These are phyloP conservation scores for Phyllosticta citrichinensis DNA, from an alignment of 2,329 filamentous ascomycete species.

Conservation along the genomic window DNA sequence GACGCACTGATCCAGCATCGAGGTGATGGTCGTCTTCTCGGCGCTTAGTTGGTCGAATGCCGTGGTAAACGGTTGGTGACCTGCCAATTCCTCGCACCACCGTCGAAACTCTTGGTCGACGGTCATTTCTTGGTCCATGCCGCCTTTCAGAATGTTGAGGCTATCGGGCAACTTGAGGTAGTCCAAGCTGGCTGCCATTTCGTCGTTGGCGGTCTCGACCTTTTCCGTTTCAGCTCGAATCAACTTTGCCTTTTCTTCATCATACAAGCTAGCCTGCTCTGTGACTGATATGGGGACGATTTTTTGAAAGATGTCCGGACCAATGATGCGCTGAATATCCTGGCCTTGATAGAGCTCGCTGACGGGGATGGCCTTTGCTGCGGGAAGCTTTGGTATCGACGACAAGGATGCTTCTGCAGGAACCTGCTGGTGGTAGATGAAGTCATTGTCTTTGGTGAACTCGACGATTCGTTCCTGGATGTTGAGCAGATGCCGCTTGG, in stretches of 20 bases:
- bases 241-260: slow-evolving; percentile 96
- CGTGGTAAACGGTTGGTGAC: slow-evolving; percentile 66
- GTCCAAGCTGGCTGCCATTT: slow-evolving; percentile 91
- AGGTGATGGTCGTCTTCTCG: slow-evolving; percentile 66
- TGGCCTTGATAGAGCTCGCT: slow-evolving; percentile 94
- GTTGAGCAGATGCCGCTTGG: slow-evolving; percentile 69
- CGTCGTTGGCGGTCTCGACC: slow-evolving; percentile 83
- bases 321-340: slow-evolving; percentile 93
- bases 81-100: slow-evolving; percentile 89
- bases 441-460: slow-evolving; percentile 87
- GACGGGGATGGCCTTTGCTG: slow-evolving; percentile 93
- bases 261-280: slow-evolving; percentile 91
- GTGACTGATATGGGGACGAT: slow-evolving; percentile 95
- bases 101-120: slow-evolving; percentile 85
- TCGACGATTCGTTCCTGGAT: slow-evolving; percentile 73
- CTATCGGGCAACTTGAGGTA: slow-evolving; percentile 85
- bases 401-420: slow-evolving; percentile 75
- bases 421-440: slow-evolving; percentile 91
- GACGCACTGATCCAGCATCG: slow-evolving; percentile 64
- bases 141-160: slow-evolving; percentile 83
- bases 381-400: slow-evolving; percentile 79
- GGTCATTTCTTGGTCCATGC: slow-evolving; percentile 77
- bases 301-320: slow-evolving; percentile 91
- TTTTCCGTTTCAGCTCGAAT: slow-evolving; percentile 88
- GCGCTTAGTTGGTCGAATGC: slow-evolving; percentile 71